phyloP scores from a whole-genome alignment of 2,329 filamentous ascomycete genomes.

The Madurella mycetomatis region DNA sequence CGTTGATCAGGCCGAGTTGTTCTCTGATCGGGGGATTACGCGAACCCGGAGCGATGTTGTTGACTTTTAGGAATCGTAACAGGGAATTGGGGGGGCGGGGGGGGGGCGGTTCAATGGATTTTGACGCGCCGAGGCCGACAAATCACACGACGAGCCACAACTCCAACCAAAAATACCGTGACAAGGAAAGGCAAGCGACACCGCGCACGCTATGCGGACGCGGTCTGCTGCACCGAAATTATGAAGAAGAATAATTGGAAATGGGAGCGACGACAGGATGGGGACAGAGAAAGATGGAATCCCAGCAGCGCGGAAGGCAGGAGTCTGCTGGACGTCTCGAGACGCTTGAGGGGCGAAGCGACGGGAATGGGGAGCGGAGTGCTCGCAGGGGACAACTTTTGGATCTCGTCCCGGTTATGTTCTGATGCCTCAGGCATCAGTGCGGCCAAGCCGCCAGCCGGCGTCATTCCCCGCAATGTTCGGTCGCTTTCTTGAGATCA shows the following conservation, averaged over 20 bases:
- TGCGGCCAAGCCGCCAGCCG: slow-evolving; percentile 6
- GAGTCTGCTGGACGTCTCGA: slow-evolving; percentile 19
- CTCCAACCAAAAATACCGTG: slow-evolving; percentile 9
- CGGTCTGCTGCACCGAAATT: slow-evolving; percentile 3
- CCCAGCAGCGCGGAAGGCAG: slow-evolving; percentile 25
- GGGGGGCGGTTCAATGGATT: slow-evolving; percentile 14
- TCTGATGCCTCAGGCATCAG: slow-evolving; percentile 13
- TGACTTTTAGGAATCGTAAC: slow-evolving; percentile 17
- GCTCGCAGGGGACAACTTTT: slow-evolving; percentile 1
- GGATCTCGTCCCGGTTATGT: neutral
- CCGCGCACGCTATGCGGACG: slow-evolving; percentile 9
- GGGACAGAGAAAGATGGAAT: slow-evolving; percentile 11
- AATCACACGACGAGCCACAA: slow-evolving; percentile 20
- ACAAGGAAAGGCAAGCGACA: slow-evolving; percentile 7
- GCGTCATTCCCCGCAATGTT: slow-evolving; percentile 7
- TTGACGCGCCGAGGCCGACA: slow-evolving; percentile 21
- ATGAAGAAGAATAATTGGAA: slow-evolving; percentile 5
- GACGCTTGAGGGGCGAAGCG: slow-evolving; percentile 8
- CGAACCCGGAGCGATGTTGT: slow-evolving; percentile 21
- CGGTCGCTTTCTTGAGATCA: neutral
- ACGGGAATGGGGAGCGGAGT: neutral
- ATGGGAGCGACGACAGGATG: slow-evolving; percentile 9
- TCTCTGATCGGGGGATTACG: slow-evolving; percentile 17
- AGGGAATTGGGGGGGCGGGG: neutral
- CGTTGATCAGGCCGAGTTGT: slow-evolving; percentile 15